Evolutionary conservation across 108 stramenopile species (phyloP), one percentile per base, ranked within the genome.

Genomic region (Phaeodactylum tricornutum): DNA sequence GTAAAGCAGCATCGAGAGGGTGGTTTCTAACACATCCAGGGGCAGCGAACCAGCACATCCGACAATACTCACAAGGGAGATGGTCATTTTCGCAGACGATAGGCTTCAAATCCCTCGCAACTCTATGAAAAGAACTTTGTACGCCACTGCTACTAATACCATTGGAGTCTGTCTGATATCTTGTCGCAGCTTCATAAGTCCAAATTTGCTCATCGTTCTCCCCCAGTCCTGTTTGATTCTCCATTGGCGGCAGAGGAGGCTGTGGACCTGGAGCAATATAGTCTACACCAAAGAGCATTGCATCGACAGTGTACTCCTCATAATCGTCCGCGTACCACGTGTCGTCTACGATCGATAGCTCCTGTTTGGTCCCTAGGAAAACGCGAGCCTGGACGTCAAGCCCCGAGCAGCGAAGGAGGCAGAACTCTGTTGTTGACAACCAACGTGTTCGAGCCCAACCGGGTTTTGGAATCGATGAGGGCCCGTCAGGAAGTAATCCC

Each of bases 201-300:
- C 29, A 31, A 17, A 21, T 26, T 41, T 57, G 39, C 11, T 30
- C 52, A 27, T 36, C 30, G 11, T 43, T 29, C 29, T 36, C 33
- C 6, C 19, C 40, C 27, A 24, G 0, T 37, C 40, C 43, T 28
- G 4, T 30, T 42, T 27, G 30, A 5, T 38, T 39, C 14, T 49
- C 34, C 23, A 48, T 52, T 8, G 63, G 59, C 11, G 63, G 63
- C 1, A 52, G 47, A 17, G 66, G 60, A 26, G 51, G 57, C 15
- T 54, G 51, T 25, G 84, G 66, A 6, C 71, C 77, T 6, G 75
- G 72, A 34, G 69, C 79, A 45, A 84, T 57, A 27, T 68, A 63
- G 42, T 81, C 84, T 2, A 85, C 61, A 1, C 76, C 79, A 55
- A 71, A 69, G 36, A 85, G 19, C 67, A 81, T 77, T 17, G 76